These are phyloP conservation scores for Rubia tinctorum DNA, from an alignment of 305 asterid genomes.

Conservation along the genomic window DNA sequence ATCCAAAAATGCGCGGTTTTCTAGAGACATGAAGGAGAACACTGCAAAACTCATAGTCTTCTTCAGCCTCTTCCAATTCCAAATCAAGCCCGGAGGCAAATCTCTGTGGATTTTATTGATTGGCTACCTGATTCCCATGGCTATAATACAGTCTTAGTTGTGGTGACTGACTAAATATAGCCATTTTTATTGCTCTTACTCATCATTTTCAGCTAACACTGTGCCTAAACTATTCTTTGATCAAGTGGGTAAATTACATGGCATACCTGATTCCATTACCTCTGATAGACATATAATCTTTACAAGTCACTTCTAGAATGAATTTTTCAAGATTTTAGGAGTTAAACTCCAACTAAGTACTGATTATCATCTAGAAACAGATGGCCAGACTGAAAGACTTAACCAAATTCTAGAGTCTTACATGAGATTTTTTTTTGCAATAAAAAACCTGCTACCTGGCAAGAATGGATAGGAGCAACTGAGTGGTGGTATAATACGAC, in stretches of 20 bases:
- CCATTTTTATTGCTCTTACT: background rate
- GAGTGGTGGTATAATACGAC: too few species aligned
- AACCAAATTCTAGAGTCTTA: too few species aligned
- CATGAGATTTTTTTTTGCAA: too few species aligned
- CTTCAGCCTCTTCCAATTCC: conserved; percentile 13
- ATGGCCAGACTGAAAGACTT: too few species aligned
- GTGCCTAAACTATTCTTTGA: background rate
- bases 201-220: background rate
- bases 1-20: too few species aligned
- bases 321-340: background rate
- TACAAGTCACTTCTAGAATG: background rate
- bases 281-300: background rate
- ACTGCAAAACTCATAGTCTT: background rate
- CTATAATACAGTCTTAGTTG: background rate
- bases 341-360: background rate
- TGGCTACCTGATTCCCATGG: background rate
- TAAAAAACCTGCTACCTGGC: too few species aligned
- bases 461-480: too few species aligned
- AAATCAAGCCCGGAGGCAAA: background rate
- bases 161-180: background rate
- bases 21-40: too few species aligned
- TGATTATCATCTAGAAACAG: too few species aligned
- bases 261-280: background rate
- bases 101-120: conserved; percentile 10
- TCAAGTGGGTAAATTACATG: background rate